Conservation (phyloP, 352 stramenopile species). For the Heterotrichella gracilis region DNA sequence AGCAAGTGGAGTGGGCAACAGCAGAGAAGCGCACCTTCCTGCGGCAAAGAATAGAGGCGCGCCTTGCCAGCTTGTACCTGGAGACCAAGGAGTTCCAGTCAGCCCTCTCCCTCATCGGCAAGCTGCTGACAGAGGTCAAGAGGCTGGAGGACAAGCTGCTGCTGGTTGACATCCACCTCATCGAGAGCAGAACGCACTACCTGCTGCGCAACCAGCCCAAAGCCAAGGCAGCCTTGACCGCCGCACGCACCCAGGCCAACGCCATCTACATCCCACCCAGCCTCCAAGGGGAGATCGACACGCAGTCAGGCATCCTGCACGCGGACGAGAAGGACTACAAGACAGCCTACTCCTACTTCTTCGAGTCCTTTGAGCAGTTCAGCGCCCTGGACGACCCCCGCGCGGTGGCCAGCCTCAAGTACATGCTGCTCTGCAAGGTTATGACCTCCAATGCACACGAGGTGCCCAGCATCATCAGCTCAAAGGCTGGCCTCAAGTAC, state of each 20-base stretch:
- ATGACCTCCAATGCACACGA: constrained; percentile 38
- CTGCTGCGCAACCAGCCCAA: constrained; percentile 80
- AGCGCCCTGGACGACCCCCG: constrained; percentile 48
- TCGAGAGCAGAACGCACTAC: constrained; percentile 85
- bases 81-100: constrained; percentile 51
- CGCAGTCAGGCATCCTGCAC: constrained; percentile 21
- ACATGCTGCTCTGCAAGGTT: constrained; percentile 88
- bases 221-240: constrained; percentile 56
- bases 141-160: constrained; percentile 97
- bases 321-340: constrained; percentile 88
- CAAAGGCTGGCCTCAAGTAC: constrained; percentile 81
- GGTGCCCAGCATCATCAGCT: constrained; percentile 63
- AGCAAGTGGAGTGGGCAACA: constrained; percentile 59
- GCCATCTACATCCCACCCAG: constrained; percentile 74
- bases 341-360: constrained; percentile 96
- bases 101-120: constrained; percentile 59
- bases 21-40: constrained; percentile 78
- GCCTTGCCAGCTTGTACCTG: constrained; percentile 33
- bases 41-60: constrained; percentile 72
- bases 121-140: constrained; percentile 75
- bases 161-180: constrained; percentile 84
- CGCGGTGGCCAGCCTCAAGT: constrained; percentile 39
- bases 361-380: constrained; percentile 77
- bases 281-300: constrained; percentile 52
- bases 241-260: constrained; percentile 75